These are phyloP conservation scores for Sequoia sempervirens DNA, from an alignment of 75 land plant species.

Conservation along the genomic window DNA sequence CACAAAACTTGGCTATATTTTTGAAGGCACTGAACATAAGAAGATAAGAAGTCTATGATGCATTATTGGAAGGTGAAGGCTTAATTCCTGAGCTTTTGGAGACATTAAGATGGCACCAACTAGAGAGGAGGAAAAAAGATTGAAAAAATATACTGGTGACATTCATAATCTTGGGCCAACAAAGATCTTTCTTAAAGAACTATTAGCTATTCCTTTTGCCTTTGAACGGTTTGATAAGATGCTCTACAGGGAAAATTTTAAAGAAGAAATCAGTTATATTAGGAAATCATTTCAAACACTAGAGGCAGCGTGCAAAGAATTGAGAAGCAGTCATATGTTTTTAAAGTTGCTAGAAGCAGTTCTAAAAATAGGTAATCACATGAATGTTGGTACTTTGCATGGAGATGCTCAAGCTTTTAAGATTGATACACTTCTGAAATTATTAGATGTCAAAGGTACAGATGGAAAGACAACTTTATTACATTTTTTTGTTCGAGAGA, in stretches of 20 bases:
- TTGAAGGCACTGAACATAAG: constrained; percentile 65
- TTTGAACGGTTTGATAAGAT: constrained; percentile 81
- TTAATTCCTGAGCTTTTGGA: constrained; percentile 55
- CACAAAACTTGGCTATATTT: constrained; percentile 68
- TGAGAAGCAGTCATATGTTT: constrained; percentile 64
- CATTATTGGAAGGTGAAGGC: constrained; percentile 61
- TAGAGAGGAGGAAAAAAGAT: constrained; percentile 71
- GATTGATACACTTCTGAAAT: constrained; percentile 82
- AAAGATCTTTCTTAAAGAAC: constrained; percentile 64
- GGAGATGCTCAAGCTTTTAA: constrained; percentile 97
- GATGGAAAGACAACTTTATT: too few relatives aligned
- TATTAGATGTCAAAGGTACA: constrained; percentile 84
- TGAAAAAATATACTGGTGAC: constrained; percentile 54
- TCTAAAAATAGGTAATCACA: constrained; percentile 87
- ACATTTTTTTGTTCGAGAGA: too few relatives aligned
- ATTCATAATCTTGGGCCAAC: constrained; percentile 62
- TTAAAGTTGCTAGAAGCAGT: constrained; percentile 85
- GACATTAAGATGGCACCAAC: constrained; percentile 87
- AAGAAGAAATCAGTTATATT: constrained; percentile 55
- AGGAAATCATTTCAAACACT: constrained; percentile 61
- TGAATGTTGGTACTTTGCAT: constrained; percentile 90
- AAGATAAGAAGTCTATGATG: constrained; percentile 63
- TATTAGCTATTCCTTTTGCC: constrained; percentile 77
- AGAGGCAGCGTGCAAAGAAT: constrained; percentile 86
- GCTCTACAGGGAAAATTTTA: constrained; percentile 55